Conservation (phyloP, 768 basidiomycete genomes). For the Suillus paluster region DNA sequence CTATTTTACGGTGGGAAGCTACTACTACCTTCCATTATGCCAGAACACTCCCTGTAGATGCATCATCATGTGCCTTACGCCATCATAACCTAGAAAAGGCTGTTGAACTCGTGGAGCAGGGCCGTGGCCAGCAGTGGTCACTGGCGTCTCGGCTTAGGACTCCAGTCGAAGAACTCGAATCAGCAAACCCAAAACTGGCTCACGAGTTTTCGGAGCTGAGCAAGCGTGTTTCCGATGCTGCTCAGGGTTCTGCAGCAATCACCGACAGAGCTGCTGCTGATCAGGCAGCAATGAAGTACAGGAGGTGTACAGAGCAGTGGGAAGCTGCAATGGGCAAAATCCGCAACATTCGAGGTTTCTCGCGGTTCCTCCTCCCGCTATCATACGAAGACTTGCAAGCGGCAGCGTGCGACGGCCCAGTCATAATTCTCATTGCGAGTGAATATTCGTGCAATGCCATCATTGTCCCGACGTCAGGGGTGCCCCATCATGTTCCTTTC, state of each 20-base stretch:
- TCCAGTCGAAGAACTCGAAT: not conserved
- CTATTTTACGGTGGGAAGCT: not conserved
- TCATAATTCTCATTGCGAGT: constrained; percentile 11
- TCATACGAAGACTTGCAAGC: constrained; percentile 14
- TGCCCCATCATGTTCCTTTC: constrained; percentile 11
- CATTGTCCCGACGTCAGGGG: constrained; percentile 2
- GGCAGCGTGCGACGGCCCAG: constrained; percentile 16
- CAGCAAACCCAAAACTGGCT: not conserved
- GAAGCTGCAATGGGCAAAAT: constrained; percentile 10
- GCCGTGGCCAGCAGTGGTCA: not conserved
- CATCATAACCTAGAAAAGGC: not conserved
- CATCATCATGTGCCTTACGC: not conserved
- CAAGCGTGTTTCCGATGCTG: not conserved
- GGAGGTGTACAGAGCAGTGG: constrained; percentile 13
- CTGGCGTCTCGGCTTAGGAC: constrained; percentile 19
- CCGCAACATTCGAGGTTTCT: constrained; percentile 16
- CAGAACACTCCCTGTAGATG: not conserved
- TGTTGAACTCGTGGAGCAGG: not conserved
- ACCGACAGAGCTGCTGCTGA: not conserved
- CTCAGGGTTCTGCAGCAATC: not conserved
- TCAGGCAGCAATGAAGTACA: constrained; percentile 3
- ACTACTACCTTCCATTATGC: not conserved
- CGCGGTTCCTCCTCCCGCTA: constrained; percentile 19
- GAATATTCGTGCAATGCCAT: constrained; percentile 18
- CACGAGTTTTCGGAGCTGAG: not conserved